These are phyloP conservation scores for Globisporangium splendens DNA, from an alignment of 352 stramenopile genomes.

Conservation along the genomic window DNA sequence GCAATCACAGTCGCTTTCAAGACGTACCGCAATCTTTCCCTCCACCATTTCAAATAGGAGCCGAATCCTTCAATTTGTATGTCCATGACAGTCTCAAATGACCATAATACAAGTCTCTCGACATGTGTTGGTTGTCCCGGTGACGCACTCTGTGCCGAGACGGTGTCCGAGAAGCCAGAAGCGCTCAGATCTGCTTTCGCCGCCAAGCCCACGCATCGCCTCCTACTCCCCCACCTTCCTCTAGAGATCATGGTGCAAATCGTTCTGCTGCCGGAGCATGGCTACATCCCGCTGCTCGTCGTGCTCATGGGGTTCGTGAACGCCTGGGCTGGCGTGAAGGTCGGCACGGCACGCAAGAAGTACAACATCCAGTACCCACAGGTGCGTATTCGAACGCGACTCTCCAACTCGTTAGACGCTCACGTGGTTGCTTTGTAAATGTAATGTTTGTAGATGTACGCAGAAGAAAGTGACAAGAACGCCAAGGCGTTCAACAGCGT, in stretches of 20 bases:
- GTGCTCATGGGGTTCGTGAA: conserved; percentile 53
- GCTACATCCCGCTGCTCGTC: conserved; percentile 53
- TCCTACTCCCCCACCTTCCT: neutral
- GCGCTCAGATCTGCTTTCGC: neutral
- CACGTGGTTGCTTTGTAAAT: conserved; percentile 4
- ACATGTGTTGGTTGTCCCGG: neutral
- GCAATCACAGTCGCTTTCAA: neutral
- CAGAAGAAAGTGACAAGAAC: conserved; percentile 86
- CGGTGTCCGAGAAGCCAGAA: too few species aligned
- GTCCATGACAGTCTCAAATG: neutral
- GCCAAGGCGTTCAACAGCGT: conserved; percentile 89
- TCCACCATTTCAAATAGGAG: neutral
- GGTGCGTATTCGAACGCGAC: conserved; percentile 14
- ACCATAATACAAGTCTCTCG: neutral
- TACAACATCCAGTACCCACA: conserved; percentile 61
- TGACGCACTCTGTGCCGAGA: neutral
- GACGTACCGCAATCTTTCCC: neutral
- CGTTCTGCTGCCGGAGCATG: conserved; percentile 56
- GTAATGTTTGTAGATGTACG: conserved; percentile 63
- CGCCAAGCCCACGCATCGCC: neutral
- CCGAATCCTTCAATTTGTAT: neutral
- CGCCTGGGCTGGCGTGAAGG: conserved; percentile 54
- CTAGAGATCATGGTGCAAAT: conserved; percentile 21
- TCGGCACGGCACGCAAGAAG: conserved; percentile 56
- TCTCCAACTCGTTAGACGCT: neutral